Conservation (phyloP, 805 yeast species). For the Metschnikowia cerradonensis region DNA sequence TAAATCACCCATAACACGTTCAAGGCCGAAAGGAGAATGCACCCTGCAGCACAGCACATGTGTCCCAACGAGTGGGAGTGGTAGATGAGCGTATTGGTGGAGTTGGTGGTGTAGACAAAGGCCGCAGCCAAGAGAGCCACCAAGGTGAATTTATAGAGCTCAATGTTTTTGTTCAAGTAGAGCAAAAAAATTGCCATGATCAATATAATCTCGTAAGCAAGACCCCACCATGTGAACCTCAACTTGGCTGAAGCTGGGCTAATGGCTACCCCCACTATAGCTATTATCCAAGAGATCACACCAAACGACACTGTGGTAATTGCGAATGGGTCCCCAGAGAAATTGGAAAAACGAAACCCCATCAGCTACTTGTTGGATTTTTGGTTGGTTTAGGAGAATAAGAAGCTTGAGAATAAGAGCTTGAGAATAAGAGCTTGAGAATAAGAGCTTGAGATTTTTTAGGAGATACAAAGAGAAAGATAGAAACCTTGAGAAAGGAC, state of each 20-base stretch:
- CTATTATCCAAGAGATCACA: slow-evolving; percentile 79
- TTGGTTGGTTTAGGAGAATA: no score
- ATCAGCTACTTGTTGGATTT: slow-evolving; percentile 12
- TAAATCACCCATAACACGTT: slow-evolving; percentile 84
- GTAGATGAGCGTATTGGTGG: slow-evolving; percentile 78
- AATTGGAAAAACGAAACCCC: slow-evolving; percentile 44
- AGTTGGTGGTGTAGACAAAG: slow-evolving; percentile 78
- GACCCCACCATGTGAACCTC: slow-evolving; percentile 93
- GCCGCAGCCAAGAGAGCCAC: slow-evolving; percentile 64
- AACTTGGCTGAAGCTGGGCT: slow-evolving; percentile 49
- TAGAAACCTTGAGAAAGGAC: no score
- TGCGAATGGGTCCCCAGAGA: slow-evolving; percentile 84
- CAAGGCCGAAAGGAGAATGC: slow-evolving; percentile 76
- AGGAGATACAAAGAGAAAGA: no score
- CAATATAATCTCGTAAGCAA: slow-evolving; percentile 70
- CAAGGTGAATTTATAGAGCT: slow-evolving; percentile 59
- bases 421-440: no score
- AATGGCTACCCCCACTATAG: slow-evolving; percentile 78
- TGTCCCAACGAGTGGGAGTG: slow-evolving; percentile 50
- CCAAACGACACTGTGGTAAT: slow-evolving; percentile 75
- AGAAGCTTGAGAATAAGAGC: no score
- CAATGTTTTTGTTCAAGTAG: slow-evolving; percentile 60
- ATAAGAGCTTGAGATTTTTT: neutral
- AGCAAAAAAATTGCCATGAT: slow-evolving; percentile 47
- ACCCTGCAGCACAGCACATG: slow-evolving; percentile 91